Evolutionary conservation across 73 alveolate genomes (phyloP), one percentile per base, ranked within the genome.

Genomic region (Diophrys appendiculata): DNA sequence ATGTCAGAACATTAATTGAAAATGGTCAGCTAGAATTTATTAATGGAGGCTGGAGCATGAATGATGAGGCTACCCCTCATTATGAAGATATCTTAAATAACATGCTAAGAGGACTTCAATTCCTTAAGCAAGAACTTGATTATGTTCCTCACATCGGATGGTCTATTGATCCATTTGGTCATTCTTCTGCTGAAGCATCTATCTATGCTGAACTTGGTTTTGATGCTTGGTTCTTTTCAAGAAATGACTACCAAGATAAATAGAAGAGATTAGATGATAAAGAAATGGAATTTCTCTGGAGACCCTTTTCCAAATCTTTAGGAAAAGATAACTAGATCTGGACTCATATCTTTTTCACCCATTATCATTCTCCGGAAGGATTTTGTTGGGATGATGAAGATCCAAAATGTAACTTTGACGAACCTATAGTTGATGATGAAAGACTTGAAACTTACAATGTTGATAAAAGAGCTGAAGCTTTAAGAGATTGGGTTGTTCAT

Each of bases 81-180:
- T 94, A 82, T 90, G 94, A 86, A 29, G 98, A 96, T 87, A 74
- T 94, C 2, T 72, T 96, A 43, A 90, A 90, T 76, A 86, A 93
- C 81, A 89, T 94, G 88, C 56, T 90, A 77, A 89, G 82, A n/a
- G 99, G 99, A 0, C 97, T 92, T 82, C 82, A 94, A 54, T 96
- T 85, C 83, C 81, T 96, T 31, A 77, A 79, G 73, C 91, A 91
- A 79, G 94, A 96, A 90, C 84, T 96, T 72, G 95, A 95, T 26
- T 88, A 85, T 27, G 79, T 83, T 0, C 90, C 96, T 3, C 89
- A 68, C 71, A 90, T 88, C 11, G 99, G 99, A 32, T 96, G 99
- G 99, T 91, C 92, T 84, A 88, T 96, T 43, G 99, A 96, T 77
- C 99, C 99, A n/a, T 96, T 96, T 76, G 99, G 99, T 0, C 99